Percentiles rank a stretch among this genome's conserved stretches.
Evolutionary conservation across 208 protist genomes (phyloP).

Genomic region (Trypanosoma rangeli): DNA sequence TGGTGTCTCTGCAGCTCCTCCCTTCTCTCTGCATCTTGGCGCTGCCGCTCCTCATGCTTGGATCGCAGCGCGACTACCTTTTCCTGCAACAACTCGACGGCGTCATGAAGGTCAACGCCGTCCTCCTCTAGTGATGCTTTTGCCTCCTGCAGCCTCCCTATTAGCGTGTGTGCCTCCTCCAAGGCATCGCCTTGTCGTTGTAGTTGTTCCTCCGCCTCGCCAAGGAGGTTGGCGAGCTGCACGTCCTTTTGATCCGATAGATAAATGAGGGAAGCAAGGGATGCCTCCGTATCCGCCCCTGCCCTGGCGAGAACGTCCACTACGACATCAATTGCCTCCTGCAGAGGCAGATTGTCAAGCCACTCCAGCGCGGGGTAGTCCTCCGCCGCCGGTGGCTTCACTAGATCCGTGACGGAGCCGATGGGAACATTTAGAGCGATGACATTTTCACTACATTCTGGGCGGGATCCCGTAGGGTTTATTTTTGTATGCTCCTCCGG

Average conservation of each 20-base stretch:
- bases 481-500: background rate
- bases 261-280: background rate
- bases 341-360: background rate
- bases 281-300: background rate
- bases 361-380: constrained; percentile 6
- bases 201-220: constrained; percentile 10
- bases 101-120: background rate
- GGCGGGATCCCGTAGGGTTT: background rate
- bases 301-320: constrained; percentile 5
- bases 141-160: constrained; percentile 18
- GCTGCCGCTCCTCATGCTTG: background rate
- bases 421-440: background rate
- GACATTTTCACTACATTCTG: background rate
- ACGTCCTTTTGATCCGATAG: constrained; percentile 3
- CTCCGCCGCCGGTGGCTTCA: background rate
- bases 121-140: constrained; percentile 7
- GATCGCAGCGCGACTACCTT: background rate
- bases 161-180: background rate
- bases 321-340: background rate
- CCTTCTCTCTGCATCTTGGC: background rate
- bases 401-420: background rate
- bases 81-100: background rate
- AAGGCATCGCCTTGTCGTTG: constrained; percentile 4
- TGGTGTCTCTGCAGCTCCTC: background rate
- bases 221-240: constrained; percentile 14